Base-by-base conservation (phyloP, 2,329 filamentous ascomycete species). In the Diaporthe capsici region DNA sequence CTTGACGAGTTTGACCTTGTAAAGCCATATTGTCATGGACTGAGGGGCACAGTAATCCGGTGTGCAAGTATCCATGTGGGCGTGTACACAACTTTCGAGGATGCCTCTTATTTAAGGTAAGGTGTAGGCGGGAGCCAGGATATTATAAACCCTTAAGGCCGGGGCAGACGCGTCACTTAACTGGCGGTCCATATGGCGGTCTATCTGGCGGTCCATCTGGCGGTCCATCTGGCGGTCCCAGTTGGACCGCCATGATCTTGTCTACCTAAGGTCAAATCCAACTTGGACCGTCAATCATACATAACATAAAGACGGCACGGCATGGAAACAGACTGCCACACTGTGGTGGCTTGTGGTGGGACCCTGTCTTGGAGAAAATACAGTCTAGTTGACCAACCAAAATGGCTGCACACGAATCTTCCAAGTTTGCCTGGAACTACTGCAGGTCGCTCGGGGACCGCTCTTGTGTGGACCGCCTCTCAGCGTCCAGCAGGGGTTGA, bases 21-120 rank as follows among this genome's bases (percentile, higher is more conserved):
- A 15, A 34, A 15, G 15, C 22, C 53, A 57, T 57, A 9, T 34
- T 34, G 6, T 17, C n/a, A 31, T 31, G 37, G 7, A 8, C 13
- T 20, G 28, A 28, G 53, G 28, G 53, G 6, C 28, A 34, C 44
- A 1, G 17, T 10, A 8, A 2, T 49, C 20, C 5, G 10, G 2
- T 9, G 2, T 0, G 44, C 8, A 17, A 22, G 0, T 17, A 7
- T 20, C 5, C 15, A 4, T 9, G 17, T 34, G 2, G 3, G 9
- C 2, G 4, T 20, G 5, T 10, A 22, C 17, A 34, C 53, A 7
- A 7, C 4, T 17, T 22, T 57, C 25, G 28, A 15, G 53, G 5
- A 15, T 5, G 15, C 44, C 1, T 34, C 3, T 20, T 15, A 34
- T 34, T 4, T 34, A 31, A 17, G 7, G 31, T 57, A 2, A 55